Evolutionary conservation across 176 grass and related monocot species (phyloP).

Genomic region (Metroxylon sagu): DNA sequence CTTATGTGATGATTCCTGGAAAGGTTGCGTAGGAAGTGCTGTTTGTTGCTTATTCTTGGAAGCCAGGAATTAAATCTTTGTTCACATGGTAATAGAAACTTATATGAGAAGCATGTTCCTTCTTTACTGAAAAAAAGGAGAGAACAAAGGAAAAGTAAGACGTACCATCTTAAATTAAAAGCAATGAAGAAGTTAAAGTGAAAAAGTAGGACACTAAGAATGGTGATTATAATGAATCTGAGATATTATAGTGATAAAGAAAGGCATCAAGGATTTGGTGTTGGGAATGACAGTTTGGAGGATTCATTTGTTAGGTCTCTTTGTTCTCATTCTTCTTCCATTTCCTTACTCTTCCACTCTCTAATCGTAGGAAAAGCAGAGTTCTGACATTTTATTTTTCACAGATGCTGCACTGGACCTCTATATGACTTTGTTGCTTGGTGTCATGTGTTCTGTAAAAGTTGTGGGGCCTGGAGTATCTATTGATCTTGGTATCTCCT

Average conservation of each 20-base stretch:
- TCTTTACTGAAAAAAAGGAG: constrained; percentile 36
- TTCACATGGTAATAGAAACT: constrained; percentile 44
- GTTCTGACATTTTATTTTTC: constrained; percentile 9
- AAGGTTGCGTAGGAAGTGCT: too few relatives aligned
- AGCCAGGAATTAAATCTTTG: not conserved
- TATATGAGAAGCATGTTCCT: constrained; percentile 24
- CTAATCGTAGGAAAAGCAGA: constrained; percentile 4
- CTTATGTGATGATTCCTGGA: too few relatives aligned
- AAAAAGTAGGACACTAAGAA: too few relatives aligned
- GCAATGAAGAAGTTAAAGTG: too few relatives aligned
- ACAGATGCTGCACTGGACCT: too few relatives aligned
- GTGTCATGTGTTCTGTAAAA: too few relatives aligned
- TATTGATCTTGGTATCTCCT: too few relatives aligned
- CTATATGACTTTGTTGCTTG: too few relatives aligned
- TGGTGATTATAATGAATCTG: too few relatives aligned
- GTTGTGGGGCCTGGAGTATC: too few relatives aligned
- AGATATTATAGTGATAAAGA: too few relatives aligned
- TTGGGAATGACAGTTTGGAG: constrained; percentile 27
- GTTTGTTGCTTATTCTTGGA: too few relatives aligned
- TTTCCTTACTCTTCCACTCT: constrained; percentile 14
- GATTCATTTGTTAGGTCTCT: not conserved
- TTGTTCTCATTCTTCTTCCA: constrained; percentile 17
- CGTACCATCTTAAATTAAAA: constrained; percentile 17
- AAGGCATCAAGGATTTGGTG: not conserved
- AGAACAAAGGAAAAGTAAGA: constrained; percentile 27